Evolutionary conservation across 2,329 filamentous ascomycete species (phyloP).

Genomic region (Conoideocrella luteorostrata): DNA sequence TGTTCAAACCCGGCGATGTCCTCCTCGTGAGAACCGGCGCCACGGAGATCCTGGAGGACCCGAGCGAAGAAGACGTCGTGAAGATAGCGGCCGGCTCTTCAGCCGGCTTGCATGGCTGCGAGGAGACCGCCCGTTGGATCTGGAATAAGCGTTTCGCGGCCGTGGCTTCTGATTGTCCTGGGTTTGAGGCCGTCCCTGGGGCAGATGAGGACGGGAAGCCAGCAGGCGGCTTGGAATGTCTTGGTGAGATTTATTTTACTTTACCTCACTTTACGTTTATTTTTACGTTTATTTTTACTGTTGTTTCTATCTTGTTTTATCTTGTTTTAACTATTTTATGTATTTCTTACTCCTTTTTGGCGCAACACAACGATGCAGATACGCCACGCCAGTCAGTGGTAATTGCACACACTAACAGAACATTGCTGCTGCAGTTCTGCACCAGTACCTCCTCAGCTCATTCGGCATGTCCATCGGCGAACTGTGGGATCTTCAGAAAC

Average conservation of each 20-base stretch:
- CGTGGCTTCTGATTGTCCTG: constrained; percentile 55
- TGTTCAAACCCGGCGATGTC: constrained; percentile 61
- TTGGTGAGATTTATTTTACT: no score
- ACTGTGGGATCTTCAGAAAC: constrained; percentile 47
- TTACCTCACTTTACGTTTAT: neutral
- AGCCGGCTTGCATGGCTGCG: constrained; percentile 36
- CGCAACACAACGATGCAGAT: no score
- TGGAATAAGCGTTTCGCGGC: constrained; percentile 64
- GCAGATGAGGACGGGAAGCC: constrained; percentile 33
- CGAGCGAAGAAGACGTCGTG: constrained; percentile 26
- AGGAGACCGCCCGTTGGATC: constrained; percentile 56
- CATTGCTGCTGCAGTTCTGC: constrained; percentile 29
- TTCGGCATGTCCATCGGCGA: constrained; percentile 51
- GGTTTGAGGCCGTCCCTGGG: constrained; percentile 59
- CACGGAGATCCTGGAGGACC: constrained; percentile 49
- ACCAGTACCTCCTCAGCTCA: constrained; percentile 40
- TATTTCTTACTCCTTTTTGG: no score
- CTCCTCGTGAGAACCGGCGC: constrained; percentile 59
- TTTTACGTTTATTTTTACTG: neutral
- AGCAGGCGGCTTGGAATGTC: constrained; percentile 23
- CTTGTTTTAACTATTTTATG: no score
- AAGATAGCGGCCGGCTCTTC: constrained; percentile 24
- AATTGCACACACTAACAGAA: no score
- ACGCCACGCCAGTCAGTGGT: no score
- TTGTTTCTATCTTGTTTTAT: constrained; percentile 12